A percentile compares a stretch with the other conserved stretches of the same genome.
Evolutionary conservation across 1,284 basidiomycete genomes (phyloP).

Genomic region (Cryptococcus depauperatus): DNA sequence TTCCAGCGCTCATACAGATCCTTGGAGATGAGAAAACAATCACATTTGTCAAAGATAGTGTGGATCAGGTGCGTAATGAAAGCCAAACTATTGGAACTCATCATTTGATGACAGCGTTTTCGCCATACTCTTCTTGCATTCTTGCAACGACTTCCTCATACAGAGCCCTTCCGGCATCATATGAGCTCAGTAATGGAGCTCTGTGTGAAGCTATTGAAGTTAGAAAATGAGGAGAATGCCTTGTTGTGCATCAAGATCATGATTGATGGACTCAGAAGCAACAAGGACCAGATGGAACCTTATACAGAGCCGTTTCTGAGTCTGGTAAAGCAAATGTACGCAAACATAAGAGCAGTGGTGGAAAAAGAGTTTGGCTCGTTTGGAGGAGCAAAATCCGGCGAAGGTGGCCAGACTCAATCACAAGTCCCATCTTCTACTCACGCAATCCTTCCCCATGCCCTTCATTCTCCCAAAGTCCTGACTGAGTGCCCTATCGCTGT

Average conservation of each 20-base stretch:
- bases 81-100: background rate
- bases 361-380: constrained; percentile 57
- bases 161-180: constrained; percentile 68
- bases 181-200: constrained; percentile 61
- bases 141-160: constrained; percentile 76
- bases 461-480: constrained; percentile 87
- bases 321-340: constrained; percentile 64
- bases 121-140: constrained; percentile 79
- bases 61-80: constrained; percentile 62
- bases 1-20: constrained; percentile 72
- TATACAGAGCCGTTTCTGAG: constrained; percentile 72
- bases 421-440: constrained; percentile 17
- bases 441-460: constrained; percentile 36
- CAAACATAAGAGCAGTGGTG: constrained; percentile 67
- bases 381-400: constrained; percentile 16
- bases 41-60: constrained; percentile 60
- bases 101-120: constrained; percentile 52
- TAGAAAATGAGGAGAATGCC: constrained; percentile 96
- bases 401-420: constrained; percentile 10
- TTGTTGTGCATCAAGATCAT: constrained; percentile 84
- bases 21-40: constrained; percentile 69
- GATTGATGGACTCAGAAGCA: constrained; percentile 56
- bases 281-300: constrained; percentile 62
- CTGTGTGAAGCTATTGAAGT: constrained; percentile 71
- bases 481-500: constrained; percentile 91